These are phyloP conservation scores for Sarocladium strictum DNA, from an alignment of 2,329 filamentous ascomycete genomes.

Conservation along the genomic window DNA sequence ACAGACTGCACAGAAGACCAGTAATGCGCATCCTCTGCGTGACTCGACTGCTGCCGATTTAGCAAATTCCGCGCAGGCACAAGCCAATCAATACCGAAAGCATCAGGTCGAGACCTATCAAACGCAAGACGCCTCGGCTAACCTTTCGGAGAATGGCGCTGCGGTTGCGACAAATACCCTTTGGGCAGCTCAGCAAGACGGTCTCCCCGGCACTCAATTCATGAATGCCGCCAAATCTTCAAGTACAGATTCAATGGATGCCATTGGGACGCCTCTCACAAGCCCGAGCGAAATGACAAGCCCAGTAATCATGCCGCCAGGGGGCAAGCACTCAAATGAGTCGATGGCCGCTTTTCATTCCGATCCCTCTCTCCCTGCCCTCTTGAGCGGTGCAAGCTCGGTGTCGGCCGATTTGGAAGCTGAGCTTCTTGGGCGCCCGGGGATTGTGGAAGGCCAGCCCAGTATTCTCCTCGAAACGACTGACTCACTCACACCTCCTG, in stretches of 20 bases:
- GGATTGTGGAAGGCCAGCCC: constrained; percentile 33
- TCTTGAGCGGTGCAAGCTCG: constrained; percentile 59
- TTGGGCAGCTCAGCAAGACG: background rate
- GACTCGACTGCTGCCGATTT: background rate
- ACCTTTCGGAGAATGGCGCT: background rate
- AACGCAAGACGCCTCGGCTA: background rate
- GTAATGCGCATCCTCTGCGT: background rate
- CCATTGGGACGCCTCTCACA: constrained; percentile 44
- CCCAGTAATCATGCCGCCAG: constrained; percentile 35
- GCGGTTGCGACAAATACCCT: background rate
- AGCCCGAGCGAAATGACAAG: constrained; percentile 49
- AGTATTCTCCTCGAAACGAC: constrained; percentile 37
- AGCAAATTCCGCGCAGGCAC: background rate
- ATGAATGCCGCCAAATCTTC: constrained; percentile 42
- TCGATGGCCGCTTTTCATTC: constrained; percentile 51
- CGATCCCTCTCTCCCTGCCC: constrained; percentile 57
- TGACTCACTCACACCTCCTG: constrained; percentile 50
- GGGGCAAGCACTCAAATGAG: constrained; percentile 24
- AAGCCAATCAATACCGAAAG: background rate
- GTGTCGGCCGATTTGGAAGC: constrained; percentile 57
- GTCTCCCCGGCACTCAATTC: constrained; percentile 17
- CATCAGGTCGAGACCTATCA: background rate
- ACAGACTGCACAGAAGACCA: constrained; percentile 14
- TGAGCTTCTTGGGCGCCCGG: constrained; percentile 49
- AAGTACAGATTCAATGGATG: constrained; percentile 44